A percentile compares a stretch with the other conserved stretches of the same genome.
Conservation (phyloP, 306 rosid genomes). For the Lathyrus tuberosus region DNA sequence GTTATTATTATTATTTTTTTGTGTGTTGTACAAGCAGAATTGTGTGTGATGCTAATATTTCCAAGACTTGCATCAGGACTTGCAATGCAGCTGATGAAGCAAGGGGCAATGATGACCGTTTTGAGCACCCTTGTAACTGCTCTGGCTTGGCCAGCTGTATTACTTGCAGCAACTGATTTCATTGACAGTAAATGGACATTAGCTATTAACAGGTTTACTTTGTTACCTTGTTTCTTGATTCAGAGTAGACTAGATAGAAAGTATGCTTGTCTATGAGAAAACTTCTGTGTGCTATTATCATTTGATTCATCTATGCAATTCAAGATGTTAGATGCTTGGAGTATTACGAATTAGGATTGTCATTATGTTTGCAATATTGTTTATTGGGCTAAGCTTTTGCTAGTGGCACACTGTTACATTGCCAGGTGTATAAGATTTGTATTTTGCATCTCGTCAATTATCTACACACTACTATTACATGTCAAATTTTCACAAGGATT, state of each 20-base stretch:
- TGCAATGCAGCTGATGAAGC: conserved; percentile 67
- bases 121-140: conserved; percentile 66
- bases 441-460: conserved; percentile 6
- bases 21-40: neutral
- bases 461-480: neutral
- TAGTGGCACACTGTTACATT: neutral
- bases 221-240: conserved; percentile 28
- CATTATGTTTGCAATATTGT: conserved; percentile 12
- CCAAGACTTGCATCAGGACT: conserved; percentile 50
- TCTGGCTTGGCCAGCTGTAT: conserved; percentile 67
- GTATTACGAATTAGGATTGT: conserved; percentile 28
- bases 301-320: conserved; percentile 28
- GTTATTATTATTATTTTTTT: conserved; percentile 18
- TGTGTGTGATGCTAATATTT: conserved; percentile 31
- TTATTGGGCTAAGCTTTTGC: conserved; percentile 7
- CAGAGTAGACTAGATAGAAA: conserved; percentile 12
- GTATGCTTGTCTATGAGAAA: conserved; percentile 5
- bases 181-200: conserved; percentile 75
- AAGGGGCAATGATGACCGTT: conserved; percentile 79
- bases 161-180: conserved; percentile 66
- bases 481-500: conserved; percentile 17
- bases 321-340: neutral
- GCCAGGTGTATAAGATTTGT: neutral
- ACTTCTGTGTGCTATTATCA: neutral
- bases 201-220: conserved; percentile 68